Evolutionary conservation across 768 basidiomycete species (phyloP).

Genomic region (Gautieria morchelliformis): DNA sequence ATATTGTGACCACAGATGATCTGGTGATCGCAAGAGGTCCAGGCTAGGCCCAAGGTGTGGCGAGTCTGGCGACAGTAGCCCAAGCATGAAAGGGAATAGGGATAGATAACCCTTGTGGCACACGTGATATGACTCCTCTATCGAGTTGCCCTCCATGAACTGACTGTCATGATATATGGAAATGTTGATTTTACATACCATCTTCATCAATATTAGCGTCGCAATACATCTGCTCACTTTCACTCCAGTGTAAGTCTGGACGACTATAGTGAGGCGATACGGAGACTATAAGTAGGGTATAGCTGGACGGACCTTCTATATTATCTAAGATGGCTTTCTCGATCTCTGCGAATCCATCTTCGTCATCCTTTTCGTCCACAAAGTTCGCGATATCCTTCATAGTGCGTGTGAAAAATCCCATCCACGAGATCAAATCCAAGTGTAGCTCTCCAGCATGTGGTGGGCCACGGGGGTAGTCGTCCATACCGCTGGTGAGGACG

Average conservation of each 20-base stretch:
- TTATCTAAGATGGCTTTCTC: constrained; percentile 77
- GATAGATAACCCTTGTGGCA: constrained; percentile 93
- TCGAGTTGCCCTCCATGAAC: neutral
- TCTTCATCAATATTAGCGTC: constrained; percentile 79
- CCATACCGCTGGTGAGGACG: constrained; percentile 91
- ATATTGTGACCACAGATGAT: constrained; percentile 86
- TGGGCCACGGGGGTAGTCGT: constrained; percentile 88
- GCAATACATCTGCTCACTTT: constrained; percentile 86
- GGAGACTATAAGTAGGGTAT: neutral
- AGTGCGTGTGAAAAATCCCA: constrained; percentile 90
- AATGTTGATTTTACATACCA: constrained; percentile 35
- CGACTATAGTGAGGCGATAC: neutral
- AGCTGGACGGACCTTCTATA: constrained; percentile 55
- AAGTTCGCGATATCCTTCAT: constrained; percentile 88
- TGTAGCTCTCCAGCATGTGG: constrained; percentile 90
- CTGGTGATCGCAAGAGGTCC: constrained; percentile 67
- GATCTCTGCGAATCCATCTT: constrained; percentile 61
- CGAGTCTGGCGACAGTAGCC: constrained; percentile 66
- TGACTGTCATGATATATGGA: neutral
- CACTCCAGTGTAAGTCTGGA: constrained; percentile 87
- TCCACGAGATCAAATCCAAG: constrained; percentile 90
- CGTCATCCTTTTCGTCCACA: constrained; percentile 79
- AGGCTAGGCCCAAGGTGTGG: constrained; percentile 75
- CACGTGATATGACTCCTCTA: constrained; percentile 86
- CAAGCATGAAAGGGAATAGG: constrained; percentile 85